Evolutionary conservation across 306 rosid genomes (phyloP).

Genomic region (Vachellia pachyceras): DNA sequence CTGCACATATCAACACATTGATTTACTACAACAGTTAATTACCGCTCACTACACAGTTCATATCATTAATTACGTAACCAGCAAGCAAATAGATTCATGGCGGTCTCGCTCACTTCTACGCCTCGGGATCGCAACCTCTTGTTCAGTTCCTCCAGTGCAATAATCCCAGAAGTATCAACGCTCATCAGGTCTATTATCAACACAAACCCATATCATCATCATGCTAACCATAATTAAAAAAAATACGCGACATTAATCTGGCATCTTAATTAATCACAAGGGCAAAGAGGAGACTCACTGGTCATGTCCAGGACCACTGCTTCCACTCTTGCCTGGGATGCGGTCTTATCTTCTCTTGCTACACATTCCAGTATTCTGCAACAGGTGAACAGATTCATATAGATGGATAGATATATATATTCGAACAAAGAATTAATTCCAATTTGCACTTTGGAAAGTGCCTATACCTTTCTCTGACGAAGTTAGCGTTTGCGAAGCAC

Average conservation of each 20-base stretch:
- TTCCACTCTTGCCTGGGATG: constrained; percentile 43
- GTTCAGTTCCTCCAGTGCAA: constrained; percentile 74
- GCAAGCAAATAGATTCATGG: constrained; percentile 12
- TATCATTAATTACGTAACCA: background rate
- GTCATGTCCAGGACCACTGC: constrained; percentile 77
- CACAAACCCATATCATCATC: background rate
- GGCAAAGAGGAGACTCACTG: constrained; percentile 56
- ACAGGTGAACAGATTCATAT: constrained; percentile 18
- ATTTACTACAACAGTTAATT: background rate
- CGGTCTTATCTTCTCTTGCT: constrained; percentile 51
- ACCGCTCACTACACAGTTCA: background rate
- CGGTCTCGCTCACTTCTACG: constrained; percentile 54
- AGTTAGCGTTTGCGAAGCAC: constrained; percentile 87
- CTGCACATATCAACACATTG: constrained; percentile 47
- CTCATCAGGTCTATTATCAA: constrained; percentile 58
- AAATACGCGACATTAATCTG: background rate
- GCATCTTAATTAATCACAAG: background rate
- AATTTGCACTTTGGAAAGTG: background rate
- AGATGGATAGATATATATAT: background rate
- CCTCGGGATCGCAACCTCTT: constrained; percentile 59
- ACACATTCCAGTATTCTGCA: constrained; percentile 68
- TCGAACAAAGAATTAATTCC: background rate
- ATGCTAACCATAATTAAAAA: background rate
- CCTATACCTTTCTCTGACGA: constrained; percentile 76
- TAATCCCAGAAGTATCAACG: constrained; percentile 84